Percentiles rank a stretch among this genome's conserved stretches.
Conservation (phyloP, 352 stramenopile species). For the Globisporangium iwayamae region DNA sequence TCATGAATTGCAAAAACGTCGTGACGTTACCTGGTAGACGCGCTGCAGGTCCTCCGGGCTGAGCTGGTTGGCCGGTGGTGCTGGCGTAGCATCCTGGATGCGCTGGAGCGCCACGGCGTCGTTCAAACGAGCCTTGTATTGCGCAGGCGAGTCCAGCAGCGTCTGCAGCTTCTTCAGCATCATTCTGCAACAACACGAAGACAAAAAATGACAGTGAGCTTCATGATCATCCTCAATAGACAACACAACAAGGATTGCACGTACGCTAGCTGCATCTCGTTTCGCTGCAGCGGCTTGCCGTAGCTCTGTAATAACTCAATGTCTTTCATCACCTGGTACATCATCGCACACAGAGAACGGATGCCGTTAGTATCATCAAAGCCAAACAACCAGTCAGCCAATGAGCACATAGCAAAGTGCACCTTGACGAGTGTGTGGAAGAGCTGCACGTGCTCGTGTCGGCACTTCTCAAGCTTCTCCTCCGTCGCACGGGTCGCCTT, state of each 20-base stretch:
- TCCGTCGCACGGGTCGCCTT: slow-evolving; percentile 74
- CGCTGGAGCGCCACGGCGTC: slow-evolving; percentile 70
- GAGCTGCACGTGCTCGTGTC: slow-evolving; percentile 80
- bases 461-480: slow-evolving; percentile 83
- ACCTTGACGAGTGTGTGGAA: slow-evolving; percentile 82
- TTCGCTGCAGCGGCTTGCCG: slow-evolving; percentile 75
- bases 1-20: background rate
- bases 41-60: slow-evolving; percentile 72
- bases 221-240: background rate
- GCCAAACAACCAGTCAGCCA: background rate
- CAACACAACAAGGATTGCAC: slow-evolving; percentile 22
- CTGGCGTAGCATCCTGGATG: slow-evolving; percentile 52
- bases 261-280: slow-evolving; percentile 79
- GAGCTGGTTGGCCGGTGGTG: slow-evolving; percentile 41
- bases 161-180: slow-evolving; percentile 82
- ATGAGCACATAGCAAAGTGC: background rate
- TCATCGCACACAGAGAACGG: background rate
- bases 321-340: slow-evolving; percentile 75
- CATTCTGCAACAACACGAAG: slow-evolving; percentile 32
- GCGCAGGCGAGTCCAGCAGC: slow-evolving; percentile 70
- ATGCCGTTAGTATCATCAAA: background rate
- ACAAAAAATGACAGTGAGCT: slow-evolving; percentile 1
- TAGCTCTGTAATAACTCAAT: slow-evolving; percentile 86
- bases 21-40: slow-evolving; percentile 54
- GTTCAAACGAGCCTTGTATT: slow-evolving; percentile 86